Evolutionary conservation across 768 basidiomycete genomes (phyloP), one percentile per base, ranked within the genome.

Genomic region (Russula dissimulans): DNA sequence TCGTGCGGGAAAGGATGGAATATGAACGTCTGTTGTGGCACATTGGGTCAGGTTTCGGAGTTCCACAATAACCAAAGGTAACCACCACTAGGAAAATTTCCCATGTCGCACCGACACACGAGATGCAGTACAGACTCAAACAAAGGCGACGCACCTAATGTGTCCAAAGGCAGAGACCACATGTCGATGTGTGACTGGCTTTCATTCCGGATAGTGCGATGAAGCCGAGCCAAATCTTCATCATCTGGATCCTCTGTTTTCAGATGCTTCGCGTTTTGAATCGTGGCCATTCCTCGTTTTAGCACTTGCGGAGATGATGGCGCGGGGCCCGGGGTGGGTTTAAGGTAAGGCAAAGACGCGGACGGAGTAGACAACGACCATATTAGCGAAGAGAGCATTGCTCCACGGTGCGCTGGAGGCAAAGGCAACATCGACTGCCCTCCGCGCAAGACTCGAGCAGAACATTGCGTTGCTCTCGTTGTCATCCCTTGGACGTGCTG

Each of bases 321-420:
- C 22, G 49, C 39, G 36, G 47, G 46, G 47, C 32, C 52, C 10
- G 44, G n/a, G 34, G 60, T 53, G 43, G 51, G 54, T 39, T 44
- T 51, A 38, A 50, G 53, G 54, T 52, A 57, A 32, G 65, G 52
- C 10, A 32, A 42, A 18, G 58, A 64, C 3, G 59, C 36, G 14
- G 65, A 64, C n/a, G 63, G 47, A n/a, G 51, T 47, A 26, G 63
- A 64, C 38, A 66, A 46, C 18, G 65, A 66, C 65, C 65, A 66
- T 56, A 66, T 64, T 43, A 66, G n/a, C 38, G 65, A 66, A 32
- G 65, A 66, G 3, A 66, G 47, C 18, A 54, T 56, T 15, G 59
- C 43, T 22, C 63, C 36, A 47, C 65, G 65, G 36, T 63, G 65
- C 34, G 55, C 45, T 18, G 62, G 56, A 11, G 58, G 58, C 10